Percentiles rank a stretch among this genome's conserved stretches.
Conservation (phyloP, 306 rosid genomes). For the Begonia peltatifolia region DNA sequence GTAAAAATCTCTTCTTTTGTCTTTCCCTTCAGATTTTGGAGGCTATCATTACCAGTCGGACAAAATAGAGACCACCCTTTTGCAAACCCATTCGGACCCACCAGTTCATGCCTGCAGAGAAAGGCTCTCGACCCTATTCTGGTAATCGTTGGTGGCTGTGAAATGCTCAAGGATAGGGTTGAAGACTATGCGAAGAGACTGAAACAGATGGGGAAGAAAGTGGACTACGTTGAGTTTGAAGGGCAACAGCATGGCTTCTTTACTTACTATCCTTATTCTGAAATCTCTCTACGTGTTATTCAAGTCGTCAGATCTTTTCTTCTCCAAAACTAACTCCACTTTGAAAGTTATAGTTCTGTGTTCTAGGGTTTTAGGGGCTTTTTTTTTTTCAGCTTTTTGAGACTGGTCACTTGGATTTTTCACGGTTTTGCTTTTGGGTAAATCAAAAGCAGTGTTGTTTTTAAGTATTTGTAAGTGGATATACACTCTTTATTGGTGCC, state of each 20-base stretch:
- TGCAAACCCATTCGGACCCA: constrained; percentile 64
- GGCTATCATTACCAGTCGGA: constrained; percentile 62
- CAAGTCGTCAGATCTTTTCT: constrained; percentile 41
- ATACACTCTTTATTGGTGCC: too few relatives aligned
- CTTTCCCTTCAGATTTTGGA: constrained; percentile 58
- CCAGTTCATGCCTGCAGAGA: constrained; percentile 28
- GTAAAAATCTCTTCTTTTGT: background rate
- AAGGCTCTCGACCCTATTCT: constrained; percentile 46
- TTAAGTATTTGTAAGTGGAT: too few relatives aligned
- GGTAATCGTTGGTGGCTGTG: constrained; percentile 59
- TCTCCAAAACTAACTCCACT: constrained; percentile 1
- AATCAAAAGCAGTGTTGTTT: too few relatives aligned
- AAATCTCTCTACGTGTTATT: constrained; percentile 25
- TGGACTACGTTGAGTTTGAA: constrained; percentile 55
- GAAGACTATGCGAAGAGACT: constrained; percentile 34
- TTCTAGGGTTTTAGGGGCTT: background rate
- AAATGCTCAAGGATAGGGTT: constrained; percentile 74
- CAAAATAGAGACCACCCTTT: constrained; percentile 71
- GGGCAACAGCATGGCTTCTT: constrained; percentile 76
- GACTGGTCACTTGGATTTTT: too few relatives aligned
- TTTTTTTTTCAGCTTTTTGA: too few relatives aligned
- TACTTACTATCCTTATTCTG: constrained; percentile 46
- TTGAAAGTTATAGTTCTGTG: background rate
- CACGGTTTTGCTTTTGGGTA: too few relatives aligned
- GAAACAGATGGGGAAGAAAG: constrained; percentile 37